Evolutionary conservation across 306 rosid genomes (phyloP), one percentile per base, ranked within the genome.

Genomic region (Prunus fruticosa): DNA sequence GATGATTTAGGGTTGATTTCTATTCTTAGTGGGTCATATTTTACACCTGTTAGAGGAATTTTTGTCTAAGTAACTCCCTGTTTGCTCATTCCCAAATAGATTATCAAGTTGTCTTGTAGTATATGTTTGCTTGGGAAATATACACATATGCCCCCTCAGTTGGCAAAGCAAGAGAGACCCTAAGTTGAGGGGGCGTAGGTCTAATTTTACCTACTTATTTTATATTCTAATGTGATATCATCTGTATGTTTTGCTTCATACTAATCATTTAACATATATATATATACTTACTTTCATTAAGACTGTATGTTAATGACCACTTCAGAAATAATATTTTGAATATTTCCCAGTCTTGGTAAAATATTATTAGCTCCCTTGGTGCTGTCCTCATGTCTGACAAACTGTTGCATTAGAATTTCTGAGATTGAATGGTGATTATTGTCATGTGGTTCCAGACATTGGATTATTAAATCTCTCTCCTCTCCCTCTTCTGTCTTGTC

Each of bases 401-500:
- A 9, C 19, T 20, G 43, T 41, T 76, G 43, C 30, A 8, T 22
- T 23, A 52, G 52, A 65, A 65, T 10, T 32, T 38, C 9, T 38
- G 43, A 38, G 43, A 38, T 38, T 38, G 9, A 38, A 38, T 38
- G 43, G 43, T 38, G 43, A 6, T 38, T 6, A 6, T 38, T 38
- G 43, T 38, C 43, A 38, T 38, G 8, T 38, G 43, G 43, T 6
- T 38, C 43, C 43, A 38, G 43, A 38, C 43, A 6, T 38, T 51
- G 43, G 5, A 30, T 70, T 70, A 38, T 46, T 60, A 8, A 23
- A 8, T 54, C n/a, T 25, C 67, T 11, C 13, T 27, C 20, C 34
- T 73, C n/a, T 57, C 69, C 76, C 45, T 38, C 19, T 68, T 2
- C 19, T 79, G 49, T 74, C n/a, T 25, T 71, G 64, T 76, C 81